A percentile compares a stretch with the other conserved stretches of the same genome.
These are phyloP conservation scores for Cajanus cajan DNA, from an alignment of 306 rosid species.

Conservation along the genomic window DNA sequence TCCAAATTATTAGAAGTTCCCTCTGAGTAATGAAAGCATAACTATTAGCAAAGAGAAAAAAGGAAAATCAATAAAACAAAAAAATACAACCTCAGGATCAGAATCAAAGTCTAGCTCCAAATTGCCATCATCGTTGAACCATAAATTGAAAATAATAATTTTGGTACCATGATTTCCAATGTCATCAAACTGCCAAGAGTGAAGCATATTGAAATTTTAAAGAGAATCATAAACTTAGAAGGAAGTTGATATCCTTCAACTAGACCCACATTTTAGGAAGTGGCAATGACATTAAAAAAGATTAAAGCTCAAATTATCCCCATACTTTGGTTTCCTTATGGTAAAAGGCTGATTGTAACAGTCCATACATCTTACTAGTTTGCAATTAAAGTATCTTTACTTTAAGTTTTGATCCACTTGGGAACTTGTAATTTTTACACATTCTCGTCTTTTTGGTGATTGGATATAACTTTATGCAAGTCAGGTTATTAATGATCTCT, in stretches of 20 bases:
- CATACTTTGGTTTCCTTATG: neutral
- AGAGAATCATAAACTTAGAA: slow-evolving; percentile 27
- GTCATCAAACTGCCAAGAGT: slow-evolving; percentile 56
- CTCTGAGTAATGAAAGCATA: neutral
- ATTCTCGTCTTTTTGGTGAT: no score
- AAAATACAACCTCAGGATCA: slow-evolving; percentile 64
- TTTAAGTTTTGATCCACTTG: no score
- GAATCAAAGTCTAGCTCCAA: slow-evolving; percentile 73
- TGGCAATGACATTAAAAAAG: neutral
- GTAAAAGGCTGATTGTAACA: neutral
- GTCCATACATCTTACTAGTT: no score
- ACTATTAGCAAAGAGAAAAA: neutral
- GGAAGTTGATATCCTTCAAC: no score
- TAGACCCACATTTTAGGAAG: no score
- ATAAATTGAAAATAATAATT: slow-evolving; percentile 77
- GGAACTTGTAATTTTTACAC: no score
- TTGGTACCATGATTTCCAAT: slow-evolving; percentile 80
- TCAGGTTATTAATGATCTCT: no score
- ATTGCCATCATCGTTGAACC: slow-evolving; percentile 59
- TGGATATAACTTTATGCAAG: no score
- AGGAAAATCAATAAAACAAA: neutral
- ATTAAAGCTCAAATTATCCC: neutral
- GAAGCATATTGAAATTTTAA: neutral
- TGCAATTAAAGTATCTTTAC: no score
- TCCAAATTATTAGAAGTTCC: slow-evolving; percentile 29